Percentiles rank a stretch among this genome's conserved stretches.
phyloP scores from a whole-genome alignment of 495 filamentous ascomycete species.

The Daldinia concentrica region DNA sequence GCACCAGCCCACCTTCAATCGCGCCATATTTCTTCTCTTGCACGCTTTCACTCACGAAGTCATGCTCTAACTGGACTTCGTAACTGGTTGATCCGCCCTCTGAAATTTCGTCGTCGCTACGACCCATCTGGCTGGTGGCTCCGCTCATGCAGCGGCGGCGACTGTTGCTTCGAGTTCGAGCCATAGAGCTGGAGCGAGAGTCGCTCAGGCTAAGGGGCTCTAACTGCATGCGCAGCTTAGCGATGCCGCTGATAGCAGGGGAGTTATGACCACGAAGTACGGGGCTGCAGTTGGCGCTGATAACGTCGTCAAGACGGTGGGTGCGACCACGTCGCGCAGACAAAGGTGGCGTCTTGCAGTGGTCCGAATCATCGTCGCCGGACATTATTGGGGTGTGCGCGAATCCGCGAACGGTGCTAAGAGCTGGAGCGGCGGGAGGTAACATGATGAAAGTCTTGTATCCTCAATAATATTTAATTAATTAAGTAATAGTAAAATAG shows the following conservation, averaged over 20 bases:
- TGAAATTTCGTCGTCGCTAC: constrained; percentile 56
- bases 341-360: constrained; percentile 52
- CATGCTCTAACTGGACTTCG: constrained; percentile 85
- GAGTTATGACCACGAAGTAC: constrained; percentile 66
- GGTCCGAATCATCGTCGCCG: constrained; percentile 86
- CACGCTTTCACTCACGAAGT: constrained; percentile 84
- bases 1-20: constrained; percentile 55
- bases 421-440: constrained; percentile 65
- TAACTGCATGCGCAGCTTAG: constrained; percentile 78
- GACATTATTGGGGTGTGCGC: constrained; percentile 76
- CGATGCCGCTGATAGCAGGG: constrained; percentile 71
- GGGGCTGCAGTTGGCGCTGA: constrained; percentile 69
- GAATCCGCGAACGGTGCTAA: constrained; percentile 80
- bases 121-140: constrained; percentile 44
- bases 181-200: constrained; percentile 55
- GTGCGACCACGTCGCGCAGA: constrained; percentile 47
- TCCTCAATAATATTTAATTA: constrained; percentile 33
- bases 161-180: constrained; percentile 54
- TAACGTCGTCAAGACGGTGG: constrained; percentile 60
- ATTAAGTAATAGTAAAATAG: constrained; percentile 26
- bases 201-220: constrained; percentile 69
- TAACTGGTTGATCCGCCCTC: constrained; percentile 69
- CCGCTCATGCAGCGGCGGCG: constrained; percentile 44
- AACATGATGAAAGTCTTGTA: constrained; percentile 49
- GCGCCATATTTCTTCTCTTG: constrained; percentile 49